phyloP scores from a whole-genome alignment of 768 basidiomycete species.

The Tylopilus balloui region DNA sequence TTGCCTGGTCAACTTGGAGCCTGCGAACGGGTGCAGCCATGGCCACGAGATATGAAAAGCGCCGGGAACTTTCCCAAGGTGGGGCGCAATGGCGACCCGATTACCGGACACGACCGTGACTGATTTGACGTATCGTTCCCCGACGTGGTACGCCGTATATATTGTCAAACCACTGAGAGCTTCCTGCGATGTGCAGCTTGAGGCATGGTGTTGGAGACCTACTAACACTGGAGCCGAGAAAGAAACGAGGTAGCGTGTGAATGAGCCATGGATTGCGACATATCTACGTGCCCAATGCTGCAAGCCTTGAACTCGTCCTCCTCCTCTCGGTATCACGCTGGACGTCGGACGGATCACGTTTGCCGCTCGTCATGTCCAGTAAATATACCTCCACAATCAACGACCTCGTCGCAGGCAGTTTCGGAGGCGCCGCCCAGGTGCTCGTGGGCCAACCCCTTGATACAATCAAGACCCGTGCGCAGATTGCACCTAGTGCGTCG shows the following conservation, averaged over 20 bases:
- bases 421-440: conserved; percentile 93
- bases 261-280: background rate
- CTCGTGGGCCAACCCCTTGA: conserved; percentile 91
- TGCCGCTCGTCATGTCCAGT: conserved; percentile 13
- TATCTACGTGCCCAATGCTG: background rate
- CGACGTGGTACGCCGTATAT: no score
- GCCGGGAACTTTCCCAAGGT: background rate
- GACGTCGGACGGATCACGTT: background rate
- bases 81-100: background rate
- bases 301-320: background rate
- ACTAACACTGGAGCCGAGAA: no score
- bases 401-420: conserved; percentile 82
- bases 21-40: background rate
- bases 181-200: background rate
- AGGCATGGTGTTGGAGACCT: no score
- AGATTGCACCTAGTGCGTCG: conserved; percentile 74
- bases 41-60: background rate
- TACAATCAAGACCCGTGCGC: conserved; percentile 84
- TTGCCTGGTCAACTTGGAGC: background rate
- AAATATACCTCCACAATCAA: conserved; percentile 57
- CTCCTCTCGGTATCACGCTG: background rate
- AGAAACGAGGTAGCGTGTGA: background rate
- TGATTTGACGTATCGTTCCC: no score
- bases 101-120: background rate
- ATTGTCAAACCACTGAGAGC: background rate